Conservation (phyloP, 2,329 filamentous ascomycete species). For the Cercospora berteroae region DNA sequence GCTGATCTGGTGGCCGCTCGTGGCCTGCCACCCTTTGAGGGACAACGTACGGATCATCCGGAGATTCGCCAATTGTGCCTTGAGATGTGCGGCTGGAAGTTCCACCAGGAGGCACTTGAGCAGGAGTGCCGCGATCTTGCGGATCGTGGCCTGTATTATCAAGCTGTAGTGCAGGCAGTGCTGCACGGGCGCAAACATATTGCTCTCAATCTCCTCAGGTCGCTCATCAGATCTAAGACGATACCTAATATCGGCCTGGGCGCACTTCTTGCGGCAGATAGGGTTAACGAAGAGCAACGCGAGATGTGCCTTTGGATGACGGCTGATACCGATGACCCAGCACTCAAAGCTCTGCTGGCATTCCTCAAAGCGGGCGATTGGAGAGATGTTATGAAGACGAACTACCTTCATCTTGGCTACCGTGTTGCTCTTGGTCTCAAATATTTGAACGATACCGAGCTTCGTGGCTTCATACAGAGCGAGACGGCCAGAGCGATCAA, state of each 20-base stretch:
- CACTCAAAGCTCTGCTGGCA: slow-evolving; percentile 74
- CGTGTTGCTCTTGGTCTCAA: slow-evolving; percentile 70
- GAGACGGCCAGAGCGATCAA: slow-evolving; percentile 61
- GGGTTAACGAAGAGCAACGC: slow-evolving; percentile 57
- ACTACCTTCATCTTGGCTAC: slow-evolving; percentile 70
- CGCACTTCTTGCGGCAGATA: slow-evolving; percentile 49
- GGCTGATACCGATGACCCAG: slow-evolving; percentile 69
- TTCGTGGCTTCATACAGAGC: slow-evolving; percentile 45
- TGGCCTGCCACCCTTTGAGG: slow-evolving; percentile 62
- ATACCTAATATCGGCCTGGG: slow-evolving; percentile 56
- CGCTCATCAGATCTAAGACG: slow-evolving; percentile 64
- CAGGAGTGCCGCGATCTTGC: slow-evolving; percentile 53
- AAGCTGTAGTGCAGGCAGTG: slow-evolving; percentile 69
- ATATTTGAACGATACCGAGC: slow-evolving; percentile 61
- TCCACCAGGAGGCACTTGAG: slow-evolving; percentile 53
- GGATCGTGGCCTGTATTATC: slow-evolving; percentile 61
- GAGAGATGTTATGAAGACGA: slow-evolving; percentile 69
- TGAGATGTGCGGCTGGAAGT: slow-evolving; percentile 70
- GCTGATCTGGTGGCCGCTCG: slow-evolving; percentile 63
- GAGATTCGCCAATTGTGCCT: slow-evolving; percentile 73
- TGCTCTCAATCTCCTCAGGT: slow-evolving; percentile 68
- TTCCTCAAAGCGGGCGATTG: slow-evolving; percentile 76
- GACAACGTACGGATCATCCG: slow-evolving; percentile 61
- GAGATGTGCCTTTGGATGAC: slow-evolving; percentile 62
- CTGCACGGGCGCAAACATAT: slow-evolving; percentile 68